These are phyloP conservation scores for Pseudevernia furfuracea DNA, from an alignment of 495 filamentous ascomycete genomes.

Conservation along the genomic window DNA sequence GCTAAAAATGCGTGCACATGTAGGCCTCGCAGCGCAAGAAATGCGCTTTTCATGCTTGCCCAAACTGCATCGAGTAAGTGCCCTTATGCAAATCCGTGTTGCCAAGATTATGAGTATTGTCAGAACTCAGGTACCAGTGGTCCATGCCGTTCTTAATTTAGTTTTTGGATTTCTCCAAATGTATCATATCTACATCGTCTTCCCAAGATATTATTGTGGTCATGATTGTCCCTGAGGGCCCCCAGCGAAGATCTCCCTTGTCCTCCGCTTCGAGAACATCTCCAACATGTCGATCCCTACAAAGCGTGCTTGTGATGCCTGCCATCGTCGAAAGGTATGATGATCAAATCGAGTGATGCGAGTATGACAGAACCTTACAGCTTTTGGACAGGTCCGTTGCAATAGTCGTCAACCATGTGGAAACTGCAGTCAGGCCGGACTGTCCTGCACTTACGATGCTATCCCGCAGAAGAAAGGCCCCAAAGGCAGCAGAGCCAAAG, in stretches of 20 bases:
- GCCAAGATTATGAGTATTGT: not conserved
- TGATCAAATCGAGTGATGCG: constrained; percentile 39
- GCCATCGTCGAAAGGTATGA: constrained; percentile 77
- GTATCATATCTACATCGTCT: not conserved
- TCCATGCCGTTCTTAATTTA: not conserved
- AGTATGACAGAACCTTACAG: constrained; percentile 13
- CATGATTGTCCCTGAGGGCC: not conserved
- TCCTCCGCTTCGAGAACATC: not conserved
- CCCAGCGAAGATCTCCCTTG: constrained; percentile 1
- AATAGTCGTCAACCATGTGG: constrained; percentile 25
- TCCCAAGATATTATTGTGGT: not conserved
- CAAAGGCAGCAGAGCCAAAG: constrained; percentile 73
- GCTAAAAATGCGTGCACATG: not conserved
- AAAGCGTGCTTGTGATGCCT: constrained; percentile 72
- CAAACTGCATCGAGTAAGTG: not conserved
- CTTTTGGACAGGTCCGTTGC: constrained; percentile 24
- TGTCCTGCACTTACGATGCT: constrained; percentile 74
- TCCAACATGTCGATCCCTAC: constrained; percentile 21
- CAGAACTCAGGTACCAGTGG: not conserved
- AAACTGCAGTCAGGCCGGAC: constrained; percentile 49
- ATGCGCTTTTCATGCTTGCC: not conserved
- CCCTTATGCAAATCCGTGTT: not conserved
- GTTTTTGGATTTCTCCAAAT: not conserved
- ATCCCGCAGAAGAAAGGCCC: constrained; percentile 82
- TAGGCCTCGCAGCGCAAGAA: not conserved